Evolutionary conservation across 768 basidiomycete species (phyloP), one percentile per base, ranked within the genome.

Genomic region (Boletus rex-veris): DNA sequence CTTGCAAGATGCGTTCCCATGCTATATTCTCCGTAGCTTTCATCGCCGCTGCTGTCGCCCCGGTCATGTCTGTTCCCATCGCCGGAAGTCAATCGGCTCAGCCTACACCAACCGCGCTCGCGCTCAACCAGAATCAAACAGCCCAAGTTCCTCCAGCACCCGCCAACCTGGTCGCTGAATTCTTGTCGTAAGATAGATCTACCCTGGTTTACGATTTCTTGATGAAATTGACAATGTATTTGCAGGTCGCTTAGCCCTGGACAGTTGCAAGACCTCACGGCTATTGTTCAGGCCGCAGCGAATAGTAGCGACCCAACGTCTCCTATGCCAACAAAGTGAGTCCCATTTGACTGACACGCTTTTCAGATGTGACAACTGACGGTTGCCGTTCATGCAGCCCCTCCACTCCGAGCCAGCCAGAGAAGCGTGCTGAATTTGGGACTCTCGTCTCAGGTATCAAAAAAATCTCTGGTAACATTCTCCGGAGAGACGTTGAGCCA

Each of bases 1-100:
- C 45, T 26, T 57, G n/a, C 38, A 49, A 49, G 46, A 64, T 59
- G 62, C 47, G 37, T n/a, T 53, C 50, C 12, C n/a, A 14, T 31
- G 41, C 16, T 36, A 11, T 52, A 18, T 18, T 61, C 24, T 53
- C 52, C n/a, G 48, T 51, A 8, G 46, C 52, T 26, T 43, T 61
- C 39, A 15, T 53, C 12, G 21, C 40, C 6, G 44, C 44, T 40
- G 43, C 45, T 31, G 16, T 53, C 11, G 37, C 16, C 15, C 54
- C 55, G 1, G 55, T 49, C 41, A 43, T 58, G 45, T 42, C 59
- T 12, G 12, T 51, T 39, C 57, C 62, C 7, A n/a, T 31, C 14
- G 26, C 30, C 5, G 12, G 12, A 18, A 16, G 43, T 26, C 50
- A 47, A 37, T 15, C 15, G 38, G 42, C 45, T 24, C 45, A 18